Base-by-base conservation (phyloP, 306 rosid genomes). In the Aeschynomene evenia region DNA sequence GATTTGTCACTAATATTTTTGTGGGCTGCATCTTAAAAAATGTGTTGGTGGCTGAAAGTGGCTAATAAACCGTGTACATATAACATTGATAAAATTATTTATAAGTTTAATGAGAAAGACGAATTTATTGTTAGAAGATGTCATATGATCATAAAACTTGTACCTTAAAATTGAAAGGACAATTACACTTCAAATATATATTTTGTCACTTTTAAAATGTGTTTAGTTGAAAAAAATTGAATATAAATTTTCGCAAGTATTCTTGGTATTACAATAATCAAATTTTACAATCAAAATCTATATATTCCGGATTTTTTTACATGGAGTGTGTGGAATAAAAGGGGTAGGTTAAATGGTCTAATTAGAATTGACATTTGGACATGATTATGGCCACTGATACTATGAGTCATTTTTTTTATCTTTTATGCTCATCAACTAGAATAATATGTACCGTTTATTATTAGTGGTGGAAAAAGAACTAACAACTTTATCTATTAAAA, bases 341-440 rank as follows among this genome's bases (percentile, higher is more conserved):
- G 16, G n/a, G 23, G 16, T 3, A 24, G 69, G 22, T 68, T 48
- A 55, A 48, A 48, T 22, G 24, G 19, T 7, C 56, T 37, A 23
- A 63, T 31, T n/a, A 21, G 18, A 63, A 36, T 54, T 58, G 79
- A 66, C 74, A 63, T 7, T 6, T 70, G 68, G 43, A 57, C 63
- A 54, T 56, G 40, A 51, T 50, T 42, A 50, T 3, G 29, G 31
- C 75, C 50, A 18, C 26, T 29, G n/a, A 76, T 68, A 2, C 42
- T 3, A 9, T 1, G 61, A 68, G 29, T 4, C 15, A 42, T 11
- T 54, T 43, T 16, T 10, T 56, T 49, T 36, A 7, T 49, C 0
- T 19, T 37, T 15, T 8, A 12, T 5, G 1, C 6, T 36, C 40
- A 1, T 10, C 12, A 37, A 9, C 43, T 37, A 4, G 11, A 2